Conservation (phyloP, 257 asterid species). For the Solanum neorickii region DNA sequence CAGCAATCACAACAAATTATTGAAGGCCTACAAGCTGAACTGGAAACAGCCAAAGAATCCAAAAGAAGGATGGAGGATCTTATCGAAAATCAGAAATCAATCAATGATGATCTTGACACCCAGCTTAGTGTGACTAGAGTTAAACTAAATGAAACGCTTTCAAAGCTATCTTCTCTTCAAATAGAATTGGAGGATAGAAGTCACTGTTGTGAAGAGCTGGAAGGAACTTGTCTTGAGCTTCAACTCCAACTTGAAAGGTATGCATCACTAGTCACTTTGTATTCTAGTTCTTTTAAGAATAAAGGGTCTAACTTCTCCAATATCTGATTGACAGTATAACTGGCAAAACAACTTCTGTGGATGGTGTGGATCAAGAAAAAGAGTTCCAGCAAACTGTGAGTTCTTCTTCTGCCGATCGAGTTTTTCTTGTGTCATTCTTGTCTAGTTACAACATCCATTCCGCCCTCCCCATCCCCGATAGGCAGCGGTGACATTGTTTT, state of each 20-base stretch:
- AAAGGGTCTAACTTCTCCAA: background rate
- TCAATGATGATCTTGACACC: conserved; percentile 64
- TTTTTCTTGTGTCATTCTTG: background rate
- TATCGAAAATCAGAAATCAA: conserved; percentile 46
- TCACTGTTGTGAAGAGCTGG: conserved; percentile 58
- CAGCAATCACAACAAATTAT: conserved; percentile 18
- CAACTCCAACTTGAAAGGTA: conserved; percentile 89
- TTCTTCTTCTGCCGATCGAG: background rate
- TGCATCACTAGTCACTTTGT: background rate
- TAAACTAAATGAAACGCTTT: conserved; percentile 31
- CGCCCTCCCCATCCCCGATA: background rate
- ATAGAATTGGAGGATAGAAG: conserved; percentile 58
- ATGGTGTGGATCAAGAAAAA: conserved; percentile 28
- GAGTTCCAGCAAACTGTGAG: conserved; percentile 52
- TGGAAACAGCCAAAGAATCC: conserved; percentile 35
- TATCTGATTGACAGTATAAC: conserved; percentile 22
- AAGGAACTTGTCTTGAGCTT: conserved; percentile 74
- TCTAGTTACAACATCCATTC: background rate
- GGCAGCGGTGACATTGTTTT: background rate
- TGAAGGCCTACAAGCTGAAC: conserved; percentile 17
- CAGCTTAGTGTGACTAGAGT: conserved; percentile 42
- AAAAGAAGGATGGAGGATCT: conserved; percentile 43
- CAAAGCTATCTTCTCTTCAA: conserved; percentile 55
- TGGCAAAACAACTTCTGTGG: conserved; percentile 16
- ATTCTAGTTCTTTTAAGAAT: background rate